A percentile compares a stretch with the other conserved stretches of the same genome.
Evolutionary conservation across 2,329 filamentous ascomycete species (phyloP).

Genomic region (Phialophora macrospora): DNA sequence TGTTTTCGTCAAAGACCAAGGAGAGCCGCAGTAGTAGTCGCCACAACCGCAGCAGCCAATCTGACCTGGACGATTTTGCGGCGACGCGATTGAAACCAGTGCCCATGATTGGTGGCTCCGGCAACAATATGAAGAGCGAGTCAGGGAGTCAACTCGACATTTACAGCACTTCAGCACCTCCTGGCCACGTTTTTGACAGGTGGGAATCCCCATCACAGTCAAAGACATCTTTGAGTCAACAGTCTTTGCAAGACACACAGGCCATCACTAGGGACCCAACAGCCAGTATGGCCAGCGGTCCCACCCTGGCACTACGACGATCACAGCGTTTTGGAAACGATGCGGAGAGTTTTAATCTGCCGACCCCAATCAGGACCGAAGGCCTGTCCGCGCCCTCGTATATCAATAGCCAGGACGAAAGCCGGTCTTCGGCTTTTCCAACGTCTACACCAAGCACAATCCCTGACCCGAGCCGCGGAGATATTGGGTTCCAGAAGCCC

Average conservation of each 20-base stretch:
- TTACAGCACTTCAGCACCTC: slow-evolving; percentile 45
- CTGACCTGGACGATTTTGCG: slow-evolving; percentile 56
- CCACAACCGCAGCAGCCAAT: slow-evolving; percentile 42
- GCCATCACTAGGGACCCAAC: background rate
- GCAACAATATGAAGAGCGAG: slow-evolving; percentile 43
- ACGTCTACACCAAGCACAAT: slow-evolving; percentile 31
- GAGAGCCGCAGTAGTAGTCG: slow-evolving; percentile 48
- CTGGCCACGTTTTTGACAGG: slow-evolving; percentile 39
- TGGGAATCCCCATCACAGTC: slow-evolving; percentile 37
- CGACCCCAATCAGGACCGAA: slow-evolving; percentile 36
- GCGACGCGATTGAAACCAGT: slow-evolving; percentile 55
- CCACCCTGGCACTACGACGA: slow-evolving; percentile 34
- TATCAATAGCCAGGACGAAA: slow-evolving; percentile 35
- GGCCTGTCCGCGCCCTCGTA: slow-evolving; percentile 27
- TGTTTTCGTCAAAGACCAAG: slow-evolving; percentile 47
- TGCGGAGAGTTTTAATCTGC: slow-evolving; percentile 32
- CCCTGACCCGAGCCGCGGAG: slow-evolving; percentile 25
- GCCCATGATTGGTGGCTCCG: slow-evolving; percentile 53
- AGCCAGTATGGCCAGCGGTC: slow-evolving; percentile 5
- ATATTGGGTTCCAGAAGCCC: slow-evolving; percentile 24
- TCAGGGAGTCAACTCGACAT: slow-evolving; percentile 49
- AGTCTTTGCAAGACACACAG: slow-evolving; percentile 43
- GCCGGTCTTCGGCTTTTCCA: slow-evolving; percentile 31
- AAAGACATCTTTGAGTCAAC: slow-evolving; percentile 39
- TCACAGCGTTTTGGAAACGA: slow-evolving; percentile 36